Conservation (phyloP, 2,329 filamentous ascomycete genomes). For the Neocucurbitaria cava region DNA sequence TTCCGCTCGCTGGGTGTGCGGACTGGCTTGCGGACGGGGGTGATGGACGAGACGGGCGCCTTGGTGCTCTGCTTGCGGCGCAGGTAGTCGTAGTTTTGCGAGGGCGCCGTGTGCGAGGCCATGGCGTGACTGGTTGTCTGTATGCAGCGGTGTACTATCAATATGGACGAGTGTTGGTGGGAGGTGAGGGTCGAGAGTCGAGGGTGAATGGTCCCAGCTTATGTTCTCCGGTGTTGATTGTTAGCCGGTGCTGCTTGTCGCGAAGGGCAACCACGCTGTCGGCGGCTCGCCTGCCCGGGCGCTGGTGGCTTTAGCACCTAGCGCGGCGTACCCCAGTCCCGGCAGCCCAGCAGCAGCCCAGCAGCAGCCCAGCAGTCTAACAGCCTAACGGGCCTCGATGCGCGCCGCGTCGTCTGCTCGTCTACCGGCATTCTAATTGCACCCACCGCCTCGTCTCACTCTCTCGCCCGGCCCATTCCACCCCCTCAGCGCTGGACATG, state of each 20-base stretch:
- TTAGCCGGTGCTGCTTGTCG: conserved; percentile 10
- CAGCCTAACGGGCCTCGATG: too few relatives aligned
- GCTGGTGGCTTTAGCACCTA: conserved; percentile 3
- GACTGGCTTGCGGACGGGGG: conserved; percentile 50
- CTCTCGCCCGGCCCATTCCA: not conserved
- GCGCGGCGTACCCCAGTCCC: not conserved
- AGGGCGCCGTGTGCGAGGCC: conserved; percentile 34
- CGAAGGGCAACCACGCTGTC: conserved; percentile 24
- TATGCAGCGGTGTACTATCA: conserved; percentile 30
- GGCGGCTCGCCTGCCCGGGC: conserved; percentile 16
- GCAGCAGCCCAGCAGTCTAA: too few relatives aligned
- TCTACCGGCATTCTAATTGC: not conserved
- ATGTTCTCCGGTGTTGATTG: conserved; percentile 26
- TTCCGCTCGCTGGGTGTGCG: conserved; percentile 68
- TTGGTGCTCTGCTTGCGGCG: conserved; percentile 63
- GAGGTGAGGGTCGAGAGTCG: conserved; percentile 13
- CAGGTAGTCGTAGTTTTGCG: conserved; percentile 63
- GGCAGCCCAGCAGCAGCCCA: too few relatives aligned
- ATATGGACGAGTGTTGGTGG: conserved; percentile 27
- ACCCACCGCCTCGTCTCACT: conserved; percentile 1
- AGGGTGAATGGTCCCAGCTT: conserved; percentile 25
- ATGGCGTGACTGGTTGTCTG: conserved; percentile 18
- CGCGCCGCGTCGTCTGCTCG: not conserved
- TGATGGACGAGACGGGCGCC: conserved; percentile 43
- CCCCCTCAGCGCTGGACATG: conserved; percentile 20